Base-by-base conservation (phyloP, 306 rosid species). In the Cyclanthera cordifolia region DNA sequence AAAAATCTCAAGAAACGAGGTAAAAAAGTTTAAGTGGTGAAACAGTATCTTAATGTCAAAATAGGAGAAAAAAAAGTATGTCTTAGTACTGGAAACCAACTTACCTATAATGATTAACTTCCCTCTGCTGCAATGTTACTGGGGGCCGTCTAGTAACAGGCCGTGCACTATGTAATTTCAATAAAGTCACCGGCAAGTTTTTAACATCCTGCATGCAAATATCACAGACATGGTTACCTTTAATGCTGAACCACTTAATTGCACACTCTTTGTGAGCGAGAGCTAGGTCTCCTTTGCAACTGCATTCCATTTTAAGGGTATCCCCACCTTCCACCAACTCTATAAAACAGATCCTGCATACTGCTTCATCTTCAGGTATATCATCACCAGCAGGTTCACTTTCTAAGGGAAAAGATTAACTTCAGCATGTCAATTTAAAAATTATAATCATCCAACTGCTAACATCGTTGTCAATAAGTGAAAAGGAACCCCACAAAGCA, bases 181-280 rank as follows among this genome's bases (percentile, higher is more conserved):
- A 84, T 28, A 91, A 79, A 25, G 94, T 91, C 72, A 91, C 97
- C 4, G 87, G 89, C 58, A 91, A 83, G 76, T 91, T 91, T 63
- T 52, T 74, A 50, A 91, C 97, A 49, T 91, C 95, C 73, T 76
- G 85, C 78, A 79, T 86, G 90, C 97, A 91, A 69, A 91, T 85
- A 71, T 91, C 97, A 67, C 97, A 91, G 32, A 84, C 88, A 81
- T 79, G 86, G 82, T 91, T 91, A 72, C 97, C 97, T 74, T 91
- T 91, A 70, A 91, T 88, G 72, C 87, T 88, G 82, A 91, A 91
- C 97, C 97, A 91, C 79, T 91, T 91, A 65, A 91, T 80, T 30
- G 97, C 97, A 80, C 97, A 91, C 49, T 83, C 96, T 76, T 83
- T 82, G 86, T 91, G 97, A 69, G 97, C 96, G 57, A 91, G 96